Conservation (phyloP, 176 grass and related monocot species). For the Phyllostachys edulis region DNA sequence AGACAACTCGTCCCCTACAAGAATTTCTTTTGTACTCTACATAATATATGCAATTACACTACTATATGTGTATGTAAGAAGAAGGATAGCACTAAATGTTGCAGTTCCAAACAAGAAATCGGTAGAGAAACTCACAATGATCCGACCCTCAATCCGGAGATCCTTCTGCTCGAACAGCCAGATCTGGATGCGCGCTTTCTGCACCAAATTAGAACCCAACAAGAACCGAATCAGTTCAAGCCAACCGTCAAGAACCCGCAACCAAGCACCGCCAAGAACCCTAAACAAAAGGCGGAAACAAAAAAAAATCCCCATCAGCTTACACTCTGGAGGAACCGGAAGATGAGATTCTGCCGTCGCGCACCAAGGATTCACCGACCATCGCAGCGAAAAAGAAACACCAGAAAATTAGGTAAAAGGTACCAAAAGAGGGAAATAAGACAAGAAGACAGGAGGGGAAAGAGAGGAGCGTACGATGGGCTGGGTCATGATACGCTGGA, state of each 20-base stretch:
- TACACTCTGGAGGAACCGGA: constrained; percentile 96
- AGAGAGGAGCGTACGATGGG: constrained; percentile 69
- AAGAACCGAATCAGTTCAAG: not conserved
- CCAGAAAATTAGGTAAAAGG: constrained; percentile 10
- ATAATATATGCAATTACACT: not conserved
- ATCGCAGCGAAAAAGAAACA: not conserved
- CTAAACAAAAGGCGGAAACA: not conserved
- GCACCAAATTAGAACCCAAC: constrained; percentile 7
- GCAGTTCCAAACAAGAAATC: not conserved
- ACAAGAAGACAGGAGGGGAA: not conserved
- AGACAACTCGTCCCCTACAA: not conserved
- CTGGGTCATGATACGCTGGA: constrained; percentile 98
- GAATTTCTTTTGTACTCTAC: not conserved
- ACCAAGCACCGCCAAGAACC: not conserved
- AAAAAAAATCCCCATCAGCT: constrained; percentile 33
- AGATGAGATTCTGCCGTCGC: constrained; percentile 83
- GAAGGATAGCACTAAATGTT: not conserved
- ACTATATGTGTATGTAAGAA: not conserved
- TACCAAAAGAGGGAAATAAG: not conserved
- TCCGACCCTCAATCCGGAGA: constrained; percentile 86
- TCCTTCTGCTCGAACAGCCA: constrained; percentile 99
- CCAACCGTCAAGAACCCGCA: constrained; percentile 12
- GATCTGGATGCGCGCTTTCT: constrained; percentile 98
- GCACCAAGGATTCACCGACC: not conserved
- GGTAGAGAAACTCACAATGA: constrained; percentile 58